Conservation (phyloP, 2,329 filamentous ascomycete species). For the Aureobasidium sp. region DNA sequence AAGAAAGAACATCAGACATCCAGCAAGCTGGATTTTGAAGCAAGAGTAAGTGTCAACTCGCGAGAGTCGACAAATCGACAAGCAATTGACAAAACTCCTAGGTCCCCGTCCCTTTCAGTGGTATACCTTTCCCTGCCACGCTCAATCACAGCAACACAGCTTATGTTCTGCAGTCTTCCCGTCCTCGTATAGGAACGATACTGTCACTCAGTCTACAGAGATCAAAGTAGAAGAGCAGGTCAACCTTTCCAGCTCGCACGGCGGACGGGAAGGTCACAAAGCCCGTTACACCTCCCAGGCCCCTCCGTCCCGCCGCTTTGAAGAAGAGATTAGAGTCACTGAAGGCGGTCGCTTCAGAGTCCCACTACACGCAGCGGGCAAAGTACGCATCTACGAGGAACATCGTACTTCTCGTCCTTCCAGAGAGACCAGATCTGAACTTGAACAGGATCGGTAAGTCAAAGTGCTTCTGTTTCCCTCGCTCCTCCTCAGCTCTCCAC, state of each 20-base stretch:
- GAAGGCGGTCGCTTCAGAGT: slow-evolving; percentile 70
- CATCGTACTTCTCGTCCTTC: slow-evolving; percentile 32
- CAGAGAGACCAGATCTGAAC: slow-evolving; percentile 31
- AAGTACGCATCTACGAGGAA: slow-evolving; percentile 32
- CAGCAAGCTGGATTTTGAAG: slow-evolving; percentile 22
- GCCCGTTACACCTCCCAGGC: slow-evolving; percentile 59
- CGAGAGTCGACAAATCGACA: not conserved
- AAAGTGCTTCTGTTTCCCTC: not conserved
- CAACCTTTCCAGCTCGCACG: slow-evolving; percentile 67
- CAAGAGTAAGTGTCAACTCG: slow-evolving; percentile 18
- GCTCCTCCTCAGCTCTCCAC: not conserved
- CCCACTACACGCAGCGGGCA: slow-evolving; percentile 49
- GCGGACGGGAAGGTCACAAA: slow-evolving; percentile 97
- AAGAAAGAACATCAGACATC: slow-evolving; percentile 20
- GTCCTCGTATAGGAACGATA: slow-evolving; percentile 84
- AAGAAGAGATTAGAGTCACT: slow-evolving; percentile 82
- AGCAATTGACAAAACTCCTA: slow-evolving; percentile 8
- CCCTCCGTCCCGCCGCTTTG: slow-evolving; percentile 61
- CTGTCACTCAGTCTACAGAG: slow-evolving; percentile 57
- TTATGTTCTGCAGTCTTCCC: slow-evolving; percentile 64
- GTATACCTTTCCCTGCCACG: not conserved
- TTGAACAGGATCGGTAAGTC: slow-evolving; percentile 48
- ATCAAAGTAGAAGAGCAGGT: slow-evolving; percentile 86
- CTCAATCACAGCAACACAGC: not conserved
- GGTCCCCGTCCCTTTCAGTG: slow-evolving; percentile 21